Evolutionary conservation across 441 rosid genomes (phyloP).

Genomic region (Pelargonium myrrhifolium): DNA sequence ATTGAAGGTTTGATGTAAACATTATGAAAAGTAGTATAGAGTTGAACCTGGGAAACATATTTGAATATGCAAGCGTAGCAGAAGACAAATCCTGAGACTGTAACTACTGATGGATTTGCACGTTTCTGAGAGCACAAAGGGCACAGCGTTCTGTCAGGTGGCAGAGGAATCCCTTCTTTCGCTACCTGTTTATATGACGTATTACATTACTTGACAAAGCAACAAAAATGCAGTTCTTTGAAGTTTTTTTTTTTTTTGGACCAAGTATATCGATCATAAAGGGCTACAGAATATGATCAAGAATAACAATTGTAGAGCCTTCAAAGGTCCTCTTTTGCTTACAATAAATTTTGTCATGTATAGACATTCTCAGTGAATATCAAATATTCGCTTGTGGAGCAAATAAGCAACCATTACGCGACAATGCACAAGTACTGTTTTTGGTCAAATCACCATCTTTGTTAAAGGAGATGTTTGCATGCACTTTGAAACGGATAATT

Average conservation of each 20-base stretch:
- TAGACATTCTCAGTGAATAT: no score
- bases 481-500: not conserved
- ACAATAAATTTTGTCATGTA: not conserved
- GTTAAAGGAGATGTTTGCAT: not conserved
- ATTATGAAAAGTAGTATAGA: constrained; percentile 7
- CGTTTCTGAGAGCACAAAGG: constrained; percentile 94
- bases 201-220: constrained; percentile 1
- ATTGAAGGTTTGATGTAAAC: not conserved
- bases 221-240: constrained; percentile 3
- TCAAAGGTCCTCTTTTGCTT: no score
- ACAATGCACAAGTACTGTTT: not conserved
- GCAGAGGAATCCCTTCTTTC: constrained; percentile 76
- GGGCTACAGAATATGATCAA: not conserved
- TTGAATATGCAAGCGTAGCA: constrained; percentile 92
- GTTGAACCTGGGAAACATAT: constrained; percentile 76
- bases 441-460: not conserved
- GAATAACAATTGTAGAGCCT: not conserved
- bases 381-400: no score
- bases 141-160: constrained; percentile 66
- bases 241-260: not conserved
- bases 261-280: not conserved
- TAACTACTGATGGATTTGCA: constrained; percentile 92
- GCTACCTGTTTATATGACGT: constrained; percentile 48
- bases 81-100: constrained; percentile 90
- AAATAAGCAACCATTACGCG: no score